Base-by-base conservation (phyloP, 495 filamentous ascomycete species). In the Platismatia glauca region DNA sequence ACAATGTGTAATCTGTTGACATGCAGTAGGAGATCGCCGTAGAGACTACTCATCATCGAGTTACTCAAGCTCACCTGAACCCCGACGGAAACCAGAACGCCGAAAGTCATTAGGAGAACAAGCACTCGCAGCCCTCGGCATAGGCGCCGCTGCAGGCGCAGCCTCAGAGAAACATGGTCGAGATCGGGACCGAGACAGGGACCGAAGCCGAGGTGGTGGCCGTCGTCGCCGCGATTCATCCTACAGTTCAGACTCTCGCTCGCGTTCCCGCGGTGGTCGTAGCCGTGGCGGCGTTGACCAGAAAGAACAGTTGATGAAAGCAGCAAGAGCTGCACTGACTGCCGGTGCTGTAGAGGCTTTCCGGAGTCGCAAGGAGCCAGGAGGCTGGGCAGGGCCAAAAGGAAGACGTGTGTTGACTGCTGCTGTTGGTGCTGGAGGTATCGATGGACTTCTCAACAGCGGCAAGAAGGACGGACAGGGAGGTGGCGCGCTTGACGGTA, bases 341-440 rank as follows among this genome's bases (percentile, higher is more conserved):
- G 90, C 91, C 58, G 91, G 90, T 63, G 91, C 90, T 13, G 83
- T 89, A 29, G 90, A 95, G 76, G 91, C 91, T 34, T 95, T 95
- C 80, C 84, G 89, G 41, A 81, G 86, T 43, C 88, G 90, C 70
- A 95, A 94, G 67, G 86, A 90, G 55, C 87, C 89, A 1, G 91
- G 91, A 56, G 81, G 84, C 24, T 95, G 89, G 89, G 86, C 81
- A 39, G 91, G 91, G 53, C 84, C 86, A 37, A 95, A 95, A 73
- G 89, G 89, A 61, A 90, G 88, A 73, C 87, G 91, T 43, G 84
- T 96, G 64, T 80, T 95, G 24, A 95, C 91, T 31, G 91, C 91
- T 24, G 91, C 91, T 22, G 81, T 93, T 37, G 84, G 88, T 68
- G 90, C 91, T 52, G 91, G 88, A 67, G 87, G 90, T 35, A 85